Evolutionary conservation across 148 eudicot genomes (phyloP), one percentile per base, ranked within the genome.

Genomic region (Nepenthes gracilis): DNA sequence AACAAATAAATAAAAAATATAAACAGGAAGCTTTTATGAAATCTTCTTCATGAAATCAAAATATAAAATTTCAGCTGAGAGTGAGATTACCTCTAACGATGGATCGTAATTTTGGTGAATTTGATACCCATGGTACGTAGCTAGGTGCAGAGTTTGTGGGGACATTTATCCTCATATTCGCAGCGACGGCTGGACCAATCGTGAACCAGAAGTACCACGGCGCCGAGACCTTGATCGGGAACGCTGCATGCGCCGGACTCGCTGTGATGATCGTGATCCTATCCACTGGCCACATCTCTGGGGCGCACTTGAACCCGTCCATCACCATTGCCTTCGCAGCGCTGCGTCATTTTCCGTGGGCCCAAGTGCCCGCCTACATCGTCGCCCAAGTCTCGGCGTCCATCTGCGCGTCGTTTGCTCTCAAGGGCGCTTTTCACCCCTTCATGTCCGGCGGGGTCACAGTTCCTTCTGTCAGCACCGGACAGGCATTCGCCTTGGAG

Each of bases 261-360:
- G 97, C 97, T 0, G 97, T 91, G 47, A 87, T 87, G 93, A 78
- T 91, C 8, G 87, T 87, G 35, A 91, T 91, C 61, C 81, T 91
- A 10, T 87, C 97, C 0, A 91, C 97, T 0, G 97, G 97, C 12
- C 97, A 91, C 78, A 91, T 91, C 53, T 91, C 97, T 5, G 97
- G 97, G 2, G 97, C 97, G 1, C 97, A 91, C 73, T 80, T 91
- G 49, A 91, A 91, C 73, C 97, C 97, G 0, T 79, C 97, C 0
- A 79, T 91, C 50, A 91, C 97, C 51, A 85, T 91, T 9, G 95
- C 97, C 11, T 91, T 91, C 47, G 97, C 97, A 9, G 85, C 84
- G 1, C 84, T 91, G 1, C 89, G 97, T n/a, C 95, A 91, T 58
- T 91, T 91, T 49, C 97, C 97, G 0, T 91, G 95, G 97, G 59